Conservation (phyloP, 1,139 yeast species). For the Taphrina sp. region DNA sequence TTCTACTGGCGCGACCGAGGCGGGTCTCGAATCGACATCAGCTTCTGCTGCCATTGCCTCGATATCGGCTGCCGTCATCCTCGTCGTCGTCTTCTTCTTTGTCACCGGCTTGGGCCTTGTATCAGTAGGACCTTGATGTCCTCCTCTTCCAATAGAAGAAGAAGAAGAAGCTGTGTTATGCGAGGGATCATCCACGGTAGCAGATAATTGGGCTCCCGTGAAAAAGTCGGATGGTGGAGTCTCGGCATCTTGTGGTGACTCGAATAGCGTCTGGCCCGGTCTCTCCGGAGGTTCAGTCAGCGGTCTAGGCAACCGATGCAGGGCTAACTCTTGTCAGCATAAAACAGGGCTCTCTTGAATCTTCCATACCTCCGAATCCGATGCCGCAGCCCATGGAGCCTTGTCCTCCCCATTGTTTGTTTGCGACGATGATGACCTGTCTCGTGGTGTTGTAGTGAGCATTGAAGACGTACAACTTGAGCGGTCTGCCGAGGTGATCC, state of each 20-base stretch:
- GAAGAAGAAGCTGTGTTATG: neutral
- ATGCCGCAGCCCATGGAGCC: constrained; percentile 93
- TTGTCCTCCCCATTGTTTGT: constrained; percentile 59
- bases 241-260: constrained; percentile 21
- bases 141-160: neutral
- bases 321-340: constrained; percentile 41
- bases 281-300: constrained; percentile 30
- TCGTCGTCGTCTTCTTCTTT: constrained; percentile 10
- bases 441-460: constrained; percentile 80
- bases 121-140: no score
- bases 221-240: constrained; percentile 7
- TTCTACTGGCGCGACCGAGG: neutral
- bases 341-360: no score
- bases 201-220: constrained; percentile 26
- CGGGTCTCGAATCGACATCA: constrained; percentile 14
- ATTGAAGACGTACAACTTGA: constrained; percentile 76
- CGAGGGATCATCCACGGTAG: constrained; percentile 2
- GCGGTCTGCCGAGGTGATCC: constrained; percentile 32
- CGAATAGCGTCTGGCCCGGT: constrained; percentile 33
- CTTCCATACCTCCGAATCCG: constrained; percentile 70
- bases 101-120: neutral
- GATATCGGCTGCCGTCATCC: constrained; percentile 28
- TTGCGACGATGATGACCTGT: constrained; percentile 77
- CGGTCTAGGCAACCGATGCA: constrained; percentile 74
- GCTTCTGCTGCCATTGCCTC: constrained; percentile 30